Conservation (phyloP, 202 grass and related monocot genomes). For the Tripidium arundinaceum region DNA sequence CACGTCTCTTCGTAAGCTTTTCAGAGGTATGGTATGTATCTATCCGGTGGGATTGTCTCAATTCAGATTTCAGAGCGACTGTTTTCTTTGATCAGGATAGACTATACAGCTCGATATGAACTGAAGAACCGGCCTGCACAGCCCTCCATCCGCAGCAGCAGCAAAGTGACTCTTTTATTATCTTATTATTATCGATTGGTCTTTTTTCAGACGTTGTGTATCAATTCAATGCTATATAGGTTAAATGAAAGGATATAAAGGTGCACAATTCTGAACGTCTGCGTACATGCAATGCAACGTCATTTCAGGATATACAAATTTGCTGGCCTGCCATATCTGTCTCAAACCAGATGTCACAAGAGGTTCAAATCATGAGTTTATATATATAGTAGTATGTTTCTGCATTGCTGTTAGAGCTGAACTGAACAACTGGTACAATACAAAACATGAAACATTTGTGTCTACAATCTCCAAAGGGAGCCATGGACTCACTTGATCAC, state of each 20-base stretch:
- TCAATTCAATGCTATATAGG: too few relatives aligned
- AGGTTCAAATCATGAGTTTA: background rate
- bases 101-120: too few relatives aligned
- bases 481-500: background rate
- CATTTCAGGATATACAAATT: background rate
- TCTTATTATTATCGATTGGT: too few relatives aligned
- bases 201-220: too few relatives aligned
- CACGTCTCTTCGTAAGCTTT: too few relatives aligned
- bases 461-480: background rate
- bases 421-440: background rate
- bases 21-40: too few relatives aligned
- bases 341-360: background rate
- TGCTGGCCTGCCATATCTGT: background rate
- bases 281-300: background rate
- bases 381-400: background rate
- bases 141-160: too few relatives aligned
- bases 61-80: too few relatives aligned
- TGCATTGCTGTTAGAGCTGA: background rate
- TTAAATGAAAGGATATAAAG: background rate
- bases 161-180: too few relatives aligned
- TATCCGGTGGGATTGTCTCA: too few relatives aligned
- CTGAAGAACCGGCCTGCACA: too few relatives aligned
- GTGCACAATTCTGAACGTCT: background rate
- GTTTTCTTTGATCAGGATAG: too few relatives aligned
- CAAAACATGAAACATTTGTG: constrained; percentile 6